A percentile compares a stretch with the other conserved stretches of the same genome.
Evolutionary conservation across 495 filamentous ascomycete genomes (phyloP).

Genomic region (Tuber borchii): DNA sequence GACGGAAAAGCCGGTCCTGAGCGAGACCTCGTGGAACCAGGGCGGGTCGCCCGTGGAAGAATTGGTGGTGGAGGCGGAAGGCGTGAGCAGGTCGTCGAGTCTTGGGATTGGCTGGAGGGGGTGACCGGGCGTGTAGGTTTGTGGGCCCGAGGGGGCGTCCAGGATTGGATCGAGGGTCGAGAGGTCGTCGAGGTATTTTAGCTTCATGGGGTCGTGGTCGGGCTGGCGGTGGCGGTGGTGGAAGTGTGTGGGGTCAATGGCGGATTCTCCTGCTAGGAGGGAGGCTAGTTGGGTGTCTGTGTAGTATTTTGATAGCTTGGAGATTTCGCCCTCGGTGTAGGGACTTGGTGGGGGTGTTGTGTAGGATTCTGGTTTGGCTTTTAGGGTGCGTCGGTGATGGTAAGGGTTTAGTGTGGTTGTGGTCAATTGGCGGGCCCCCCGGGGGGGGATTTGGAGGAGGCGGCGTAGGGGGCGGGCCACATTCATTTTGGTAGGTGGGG

Average conservation of each 20-base stretch:
- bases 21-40: conserved; percentile 45
- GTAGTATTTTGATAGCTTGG: conserved; percentile 58
- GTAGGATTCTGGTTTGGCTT: conserved; percentile 44
- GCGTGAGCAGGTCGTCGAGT: conserved; percentile 38
- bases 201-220: conserved; percentile 61
- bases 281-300: conserved; percentile 74
- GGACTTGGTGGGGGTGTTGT: conserved; percentile 39
- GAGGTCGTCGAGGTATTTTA: conserved; percentile 83
- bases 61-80: conserved; percentile 46
- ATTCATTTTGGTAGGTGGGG: conserved; percentile 48
- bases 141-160: conserved; percentile 48
- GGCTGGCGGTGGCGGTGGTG: conserved; percentile 58
- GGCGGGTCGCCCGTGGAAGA: conserved; percentile 44
- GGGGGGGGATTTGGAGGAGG: conserved; percentile 45
- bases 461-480: conserved; percentile 55
- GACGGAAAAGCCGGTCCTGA: conserved; percentile 56
- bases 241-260: conserved; percentile 72
- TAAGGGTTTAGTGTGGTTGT: conserved; percentile 47
- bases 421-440: conserved; percentile 47
- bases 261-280: conserved; percentile 75
- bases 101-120: conserved; percentile 42
- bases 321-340: conserved; percentile 61
- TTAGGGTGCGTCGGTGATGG: conserved; percentile 49
- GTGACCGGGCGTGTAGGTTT: conserved; percentile 41
- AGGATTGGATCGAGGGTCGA: conserved; percentile 65